These are phyloP conservation scores for Amylocystis lapponica DNA, from an alignment of 768 basidiomycete genomes.

Conservation along the genomic window DNA sequence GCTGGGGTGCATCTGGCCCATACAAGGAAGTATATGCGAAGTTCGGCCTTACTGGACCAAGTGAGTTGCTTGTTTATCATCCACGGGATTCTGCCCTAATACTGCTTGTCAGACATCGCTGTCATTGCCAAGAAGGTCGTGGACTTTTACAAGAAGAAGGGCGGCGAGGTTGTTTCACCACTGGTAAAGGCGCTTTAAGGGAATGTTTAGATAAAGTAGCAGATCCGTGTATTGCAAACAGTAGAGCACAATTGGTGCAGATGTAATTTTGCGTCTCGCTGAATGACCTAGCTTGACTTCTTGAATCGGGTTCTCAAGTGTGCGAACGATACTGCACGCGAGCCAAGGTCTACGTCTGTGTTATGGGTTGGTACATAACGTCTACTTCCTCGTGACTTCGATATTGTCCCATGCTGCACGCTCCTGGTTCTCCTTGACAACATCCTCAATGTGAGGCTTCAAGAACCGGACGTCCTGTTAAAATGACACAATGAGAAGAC, in stretches of 20 bases:
- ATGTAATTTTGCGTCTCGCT: no score
- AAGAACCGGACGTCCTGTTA: conserved; percentile 87
- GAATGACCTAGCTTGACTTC: no score
- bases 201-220: no score
- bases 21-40: conserved; percentile 90
- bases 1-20: conserved; percentile 88
- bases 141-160: conserved; percentile 78
- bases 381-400: conserved; percentile 55
- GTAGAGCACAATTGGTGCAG: no score
- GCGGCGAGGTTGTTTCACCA: conserved; percentile 67
- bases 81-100: conserved; percentile 1
- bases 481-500: not conserved
- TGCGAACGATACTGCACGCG: no score
- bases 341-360: no score
- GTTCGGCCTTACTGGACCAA: conserved; percentile 75
- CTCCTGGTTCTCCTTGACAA: conserved; percentile 73
- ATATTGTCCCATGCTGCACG: conserved; percentile 77
- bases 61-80: conserved; percentile 43
- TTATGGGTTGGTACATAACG: no score
- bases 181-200: conserved; percentile 62
- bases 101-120: conserved; percentile 61
- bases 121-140: conserved; percentile 80
- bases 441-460: conserved; percentile 65
- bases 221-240: no score
- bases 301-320: no score